phyloP scores from a whole-genome alignment of 176 grass and related monocot genomes.

The Secale cereale region DNA sequence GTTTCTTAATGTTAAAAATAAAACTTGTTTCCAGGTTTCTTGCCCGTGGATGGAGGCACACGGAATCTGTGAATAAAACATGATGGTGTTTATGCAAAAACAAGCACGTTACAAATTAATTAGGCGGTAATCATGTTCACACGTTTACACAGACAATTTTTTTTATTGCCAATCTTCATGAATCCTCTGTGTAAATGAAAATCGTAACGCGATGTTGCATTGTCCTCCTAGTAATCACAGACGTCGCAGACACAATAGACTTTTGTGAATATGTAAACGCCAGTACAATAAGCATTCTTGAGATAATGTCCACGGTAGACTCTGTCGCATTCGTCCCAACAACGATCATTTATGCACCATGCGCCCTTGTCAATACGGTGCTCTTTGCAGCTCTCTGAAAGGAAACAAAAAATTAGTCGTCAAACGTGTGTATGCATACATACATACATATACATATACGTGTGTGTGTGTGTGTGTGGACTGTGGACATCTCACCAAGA shows the following conservation, averaged over 20 bases:
- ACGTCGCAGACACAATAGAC: background rate
- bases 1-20: too few species aligned
- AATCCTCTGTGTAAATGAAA: background rate
- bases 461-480: too few species aligned
- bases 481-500: too few species aligned
- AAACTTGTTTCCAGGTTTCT: background rate
- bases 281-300: too few species aligned
- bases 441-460: too few species aligned
- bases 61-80: background rate
- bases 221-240: background rate
- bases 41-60: background rate
- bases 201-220: background rate
- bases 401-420: background rate
- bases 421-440: background rate
- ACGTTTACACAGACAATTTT: background rate
- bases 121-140: background rate
- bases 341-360: too few species aligned
- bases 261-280: too few species aligned
- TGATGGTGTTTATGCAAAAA: background rate
- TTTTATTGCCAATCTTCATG: background rate
- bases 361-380: background rate
- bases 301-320: too few species aligned
- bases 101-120: background rate
- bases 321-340: too few species aligned
- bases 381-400: background rate